These are phyloP conservation scores for Globisporangium spinosum DNA, from an alignment of 352 stramenopile species.

Conservation along the genomic window DNA sequence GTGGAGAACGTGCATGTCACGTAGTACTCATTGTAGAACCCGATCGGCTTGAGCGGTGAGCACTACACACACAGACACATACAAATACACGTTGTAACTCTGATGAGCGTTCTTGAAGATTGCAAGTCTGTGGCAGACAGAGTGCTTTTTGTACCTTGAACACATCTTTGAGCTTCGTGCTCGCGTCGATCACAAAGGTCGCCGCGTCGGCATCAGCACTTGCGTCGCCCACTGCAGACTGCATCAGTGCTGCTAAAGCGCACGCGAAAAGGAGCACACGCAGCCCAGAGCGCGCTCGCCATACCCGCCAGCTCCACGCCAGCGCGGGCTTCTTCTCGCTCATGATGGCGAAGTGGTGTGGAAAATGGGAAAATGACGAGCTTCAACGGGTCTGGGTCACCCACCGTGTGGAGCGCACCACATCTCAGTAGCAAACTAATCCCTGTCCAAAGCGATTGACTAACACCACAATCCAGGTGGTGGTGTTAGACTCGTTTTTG, in stretches of 20 bases:
- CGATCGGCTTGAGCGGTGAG: constrained; percentile 56
- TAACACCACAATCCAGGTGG: neutral
- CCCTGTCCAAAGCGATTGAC: neutral
- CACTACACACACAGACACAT: constrained; percentile 32
- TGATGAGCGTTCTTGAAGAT: neutral
- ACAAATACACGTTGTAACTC: neutral
- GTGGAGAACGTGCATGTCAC: constrained; percentile 53
- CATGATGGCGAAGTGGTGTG: constrained; percentile 1
- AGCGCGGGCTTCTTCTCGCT: neutral
- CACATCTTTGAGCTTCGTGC: constrained; percentile 44
- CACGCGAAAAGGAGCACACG: constrained; percentile 7
- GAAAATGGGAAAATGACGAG: neutral
- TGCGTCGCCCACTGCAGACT: neutral
- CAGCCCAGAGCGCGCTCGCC: neutral
- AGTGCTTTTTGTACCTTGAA: constrained; percentile 24
- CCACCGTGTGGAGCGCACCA: neutral
- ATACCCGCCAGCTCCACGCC: neutral
- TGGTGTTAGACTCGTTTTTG: neutral
- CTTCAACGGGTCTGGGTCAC: neutral
- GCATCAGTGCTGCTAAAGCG: neutral
- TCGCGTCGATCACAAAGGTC: constrained; percentile 52
- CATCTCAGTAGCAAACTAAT: neutral
- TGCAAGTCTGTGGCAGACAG: neutral
- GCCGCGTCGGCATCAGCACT: constrained; percentile 12
- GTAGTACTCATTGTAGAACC: constrained; percentile 84